Evolutionary conservation across 2,329 filamentous ascomycete genomes (phyloP).

Genomic region (Acephala macrosclerotiorum): DNA sequence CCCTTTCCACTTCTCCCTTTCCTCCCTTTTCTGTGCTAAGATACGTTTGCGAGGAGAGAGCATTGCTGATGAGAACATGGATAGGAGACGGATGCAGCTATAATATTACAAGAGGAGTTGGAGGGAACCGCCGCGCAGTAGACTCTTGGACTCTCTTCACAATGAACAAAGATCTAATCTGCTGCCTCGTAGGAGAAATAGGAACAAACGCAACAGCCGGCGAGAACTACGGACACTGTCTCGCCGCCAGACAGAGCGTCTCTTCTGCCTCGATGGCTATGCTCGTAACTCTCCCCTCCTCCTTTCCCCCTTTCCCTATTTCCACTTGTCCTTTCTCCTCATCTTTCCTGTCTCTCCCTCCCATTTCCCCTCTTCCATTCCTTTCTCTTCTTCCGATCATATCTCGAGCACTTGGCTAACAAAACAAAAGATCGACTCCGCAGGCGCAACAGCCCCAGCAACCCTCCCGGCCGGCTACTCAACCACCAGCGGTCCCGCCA

Average conservation of each 20-base stretch:
- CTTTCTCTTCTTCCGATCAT: no score
- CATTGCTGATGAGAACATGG: not conserved
- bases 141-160: not conserved
- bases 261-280: no score
- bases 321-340: no score
- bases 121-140: not conserved
- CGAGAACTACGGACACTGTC: not conserved
- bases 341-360: no score
- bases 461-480: not conserved
- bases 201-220: not conserved
- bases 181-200: not conserved
- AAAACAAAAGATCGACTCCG: not conserved
- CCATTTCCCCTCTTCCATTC: no score
- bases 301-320: no score
- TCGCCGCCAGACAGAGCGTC: not conserved
- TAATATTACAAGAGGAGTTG: not conserved
- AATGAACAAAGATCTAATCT: not conserved
- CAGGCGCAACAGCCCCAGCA: not conserved
- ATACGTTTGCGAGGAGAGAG: no score
- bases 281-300: no score
- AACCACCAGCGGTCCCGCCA: not conserved
- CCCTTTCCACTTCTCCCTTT: not conserved
- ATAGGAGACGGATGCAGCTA: not conserved
- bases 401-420: not conserved
- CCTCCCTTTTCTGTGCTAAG: no score